Evolutionary conservation across 352 stramenopile species (phyloP).

Genomic region (Globisporangium splendens): DNA sequence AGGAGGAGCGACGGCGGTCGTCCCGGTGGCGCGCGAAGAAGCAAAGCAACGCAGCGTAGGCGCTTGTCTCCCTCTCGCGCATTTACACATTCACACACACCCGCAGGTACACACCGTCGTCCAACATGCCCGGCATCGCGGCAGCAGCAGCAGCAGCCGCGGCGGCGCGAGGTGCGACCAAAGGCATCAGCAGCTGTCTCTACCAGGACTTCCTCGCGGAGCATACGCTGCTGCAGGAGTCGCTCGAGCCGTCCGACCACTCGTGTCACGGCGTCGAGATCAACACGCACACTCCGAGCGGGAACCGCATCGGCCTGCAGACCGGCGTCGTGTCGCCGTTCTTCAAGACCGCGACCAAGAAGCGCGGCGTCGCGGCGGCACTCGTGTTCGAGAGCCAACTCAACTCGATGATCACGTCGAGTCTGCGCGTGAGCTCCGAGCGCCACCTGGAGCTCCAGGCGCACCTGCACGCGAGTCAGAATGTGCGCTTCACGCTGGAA

Average conservation of each 20-base stretch:
- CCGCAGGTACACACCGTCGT: background rate
- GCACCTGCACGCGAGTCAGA: slow-evolving; percentile 51
- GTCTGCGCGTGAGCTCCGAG: slow-evolving; percentile 63
- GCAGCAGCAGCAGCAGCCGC: slow-evolving; percentile 3
- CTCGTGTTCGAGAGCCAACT: slow-evolving; percentile 65
- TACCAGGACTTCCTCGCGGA: slow-evolving; percentile 69
- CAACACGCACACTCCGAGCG: slow-evolving; percentile 48
- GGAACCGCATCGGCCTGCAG: slow-evolving; percentile 45
- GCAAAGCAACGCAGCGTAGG: slow-evolving; percentile 6
- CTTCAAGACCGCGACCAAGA: slow-evolving; percentile 67
- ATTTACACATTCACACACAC: background rate
- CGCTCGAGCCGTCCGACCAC: slow-evolving; percentile 34
- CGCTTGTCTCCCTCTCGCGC: too few species aligned
- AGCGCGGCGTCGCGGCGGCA: slow-evolving; percentile 57
- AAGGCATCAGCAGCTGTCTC: slow-evolving; percentile 57
- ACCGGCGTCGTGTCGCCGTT: slow-evolving; percentile 64
- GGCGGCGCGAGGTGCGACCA: slow-evolving; percentile 25
- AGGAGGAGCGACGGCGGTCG: too few species aligned
- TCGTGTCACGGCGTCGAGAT: slow-evolving; percentile 55
- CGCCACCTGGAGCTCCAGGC: slow-evolving; percentile 64
- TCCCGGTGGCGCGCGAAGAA: background rate
- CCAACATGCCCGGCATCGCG: slow-evolving; percentile 7
- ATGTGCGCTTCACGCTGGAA: slow-evolving; percentile 67
- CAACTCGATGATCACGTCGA: slow-evolving; percentile 64
- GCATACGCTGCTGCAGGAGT: slow-evolving; percentile 37